Conservation (phyloP, 1,284 basidiomycete species). For the Phylloboletellus chloephorus region DNA sequence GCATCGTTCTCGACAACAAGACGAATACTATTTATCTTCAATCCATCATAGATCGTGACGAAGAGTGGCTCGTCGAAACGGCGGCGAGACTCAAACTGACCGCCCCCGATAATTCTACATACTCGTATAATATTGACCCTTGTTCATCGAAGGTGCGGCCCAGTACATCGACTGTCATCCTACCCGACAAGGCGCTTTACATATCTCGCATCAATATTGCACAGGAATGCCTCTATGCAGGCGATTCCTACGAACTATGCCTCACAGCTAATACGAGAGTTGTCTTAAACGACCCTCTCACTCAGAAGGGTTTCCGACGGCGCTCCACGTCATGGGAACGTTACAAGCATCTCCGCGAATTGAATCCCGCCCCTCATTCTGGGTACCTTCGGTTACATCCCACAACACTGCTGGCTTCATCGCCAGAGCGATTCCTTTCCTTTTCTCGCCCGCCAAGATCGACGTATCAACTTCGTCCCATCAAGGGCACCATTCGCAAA, state of each 20-base stretch:
- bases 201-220: constrained; percentile 68
- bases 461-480: constrained; percentile 84
- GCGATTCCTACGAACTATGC: constrained; percentile 96
- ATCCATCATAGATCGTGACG: constrained; percentile 55
- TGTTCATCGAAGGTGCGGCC: constrained; percentile 25
- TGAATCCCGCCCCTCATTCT: constrained; percentile 91
- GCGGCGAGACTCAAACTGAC: constrained; percentile 18
- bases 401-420: constrained; percentile 70
- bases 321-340: constrained; percentile 62
- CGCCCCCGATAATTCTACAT: constrained; percentile 28
- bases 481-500: constrained; percentile 88
- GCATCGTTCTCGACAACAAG: constrained; percentile 58
- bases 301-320: constrained; percentile 28
- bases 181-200: constrained; percentile 61
- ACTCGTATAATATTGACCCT: constrained; percentile 14
- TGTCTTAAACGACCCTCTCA: constrained; percentile 28
- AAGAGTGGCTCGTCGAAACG: constrained; percentile 50
- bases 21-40: constrained; percentile 54
- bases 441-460: constrained; percentile 61
- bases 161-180: constrained; percentile 34
- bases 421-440: constrained; percentile 93
- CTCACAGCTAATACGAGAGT: constrained; percentile 76
- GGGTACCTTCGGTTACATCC: constrained; percentile 73
- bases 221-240: constrained; percentile 73
- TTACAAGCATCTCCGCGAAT: constrained; percentile 64